These are phyloP conservation scores for Penicillium polonicum DNA, from an alignment of 2,329 filamentous ascomycete genomes.

Conservation along the genomic window DNA sequence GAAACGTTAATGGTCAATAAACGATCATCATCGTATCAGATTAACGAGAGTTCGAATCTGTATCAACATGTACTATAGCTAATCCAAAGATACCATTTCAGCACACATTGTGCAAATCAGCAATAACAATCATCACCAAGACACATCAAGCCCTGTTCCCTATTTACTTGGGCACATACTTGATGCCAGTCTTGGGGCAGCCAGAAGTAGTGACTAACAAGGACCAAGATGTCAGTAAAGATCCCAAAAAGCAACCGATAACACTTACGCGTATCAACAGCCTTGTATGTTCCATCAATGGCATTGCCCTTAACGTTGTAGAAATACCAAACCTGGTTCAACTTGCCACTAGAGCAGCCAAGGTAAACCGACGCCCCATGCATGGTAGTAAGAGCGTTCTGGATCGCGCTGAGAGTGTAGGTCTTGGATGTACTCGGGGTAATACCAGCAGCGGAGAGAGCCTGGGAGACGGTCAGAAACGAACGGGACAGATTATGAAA, in stretches of 20 bases:
- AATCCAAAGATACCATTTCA: conserved; percentile 5
- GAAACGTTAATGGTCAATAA: background rate
- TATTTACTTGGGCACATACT: conserved; percentile 60
- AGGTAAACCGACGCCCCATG: conserved; percentile 53
- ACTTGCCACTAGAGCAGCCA: conserved; percentile 47
- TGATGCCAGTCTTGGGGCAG: conserved; percentile 63
- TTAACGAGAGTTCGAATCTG: background rate
- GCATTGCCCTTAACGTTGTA: conserved; percentile 55
- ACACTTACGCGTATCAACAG: conserved; percentile 50
- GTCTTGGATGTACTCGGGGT: conserved; percentile 50
- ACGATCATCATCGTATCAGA: background rate
- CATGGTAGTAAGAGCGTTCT: conserved; percentile 50
- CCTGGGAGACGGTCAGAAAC: conserved; percentile 30
- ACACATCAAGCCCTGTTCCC: background rate
- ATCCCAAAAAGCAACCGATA: background rate
- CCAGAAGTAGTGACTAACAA: conserved; percentile 46
- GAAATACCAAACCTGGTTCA: conserved; percentile 59
- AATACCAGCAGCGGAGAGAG: conserved; percentile 57
- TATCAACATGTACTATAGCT: conserved; percentile 6
- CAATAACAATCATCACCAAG: background rate
- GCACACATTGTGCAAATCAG: background rate
- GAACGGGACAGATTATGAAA: background rate
- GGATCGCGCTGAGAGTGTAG: conserved; percentile 53
- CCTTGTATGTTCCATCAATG: conserved; percentile 60
- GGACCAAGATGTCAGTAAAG: background rate